A percentile compares a stretch with the other conserved stretches of the same genome.
phyloP scores from a whole-genome alignment of 345 rosid genomes.

The Brassica nigra region DNA sequence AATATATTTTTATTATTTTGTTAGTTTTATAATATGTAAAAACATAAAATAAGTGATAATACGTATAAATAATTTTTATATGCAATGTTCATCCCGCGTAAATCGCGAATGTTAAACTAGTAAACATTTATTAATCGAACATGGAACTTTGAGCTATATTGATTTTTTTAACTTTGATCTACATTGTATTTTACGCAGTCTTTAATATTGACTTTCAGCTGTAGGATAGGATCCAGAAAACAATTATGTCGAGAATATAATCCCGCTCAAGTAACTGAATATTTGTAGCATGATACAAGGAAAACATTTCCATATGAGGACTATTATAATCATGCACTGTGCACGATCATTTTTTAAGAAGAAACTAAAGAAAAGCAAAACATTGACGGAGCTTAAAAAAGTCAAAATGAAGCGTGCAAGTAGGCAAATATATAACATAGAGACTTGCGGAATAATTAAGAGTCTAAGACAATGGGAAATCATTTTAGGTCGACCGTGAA shows the following conservation, averaged over 20 bases:
- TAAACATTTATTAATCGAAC: too few relatives aligned
- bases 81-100: too few relatives aligned
- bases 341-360: not conserved
- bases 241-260: not conserved
- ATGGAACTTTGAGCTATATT: too few relatives aligned
- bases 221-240: not conserved
- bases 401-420: conserved; percentile 13
- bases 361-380: not conserved
- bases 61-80: too few relatives aligned
- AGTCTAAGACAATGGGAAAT: not conserved
- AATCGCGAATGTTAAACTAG: too few relatives aligned
- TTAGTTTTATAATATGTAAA: too few relatives aligned
- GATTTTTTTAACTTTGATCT: not conserved
- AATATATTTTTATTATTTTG: too few relatives aligned
- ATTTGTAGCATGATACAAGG: not conserved
- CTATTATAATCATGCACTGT: not conserved
- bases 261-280: not conserved
- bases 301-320: conserved; percentile 5
- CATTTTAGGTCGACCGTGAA: conserved; percentile 9
- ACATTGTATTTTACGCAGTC: not conserved
- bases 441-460: not conserved
- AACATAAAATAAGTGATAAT: too few relatives aligned
- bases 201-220: conserved; percentile 6
- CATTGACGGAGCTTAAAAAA: conserved; percentile 3
- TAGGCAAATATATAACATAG: conserved; percentile 3